Evolutionary conservation across 2,329 filamentous ascomycete genomes (phyloP).

Genomic region (Nothophaeocryptopus gaeumannii): DNA sequence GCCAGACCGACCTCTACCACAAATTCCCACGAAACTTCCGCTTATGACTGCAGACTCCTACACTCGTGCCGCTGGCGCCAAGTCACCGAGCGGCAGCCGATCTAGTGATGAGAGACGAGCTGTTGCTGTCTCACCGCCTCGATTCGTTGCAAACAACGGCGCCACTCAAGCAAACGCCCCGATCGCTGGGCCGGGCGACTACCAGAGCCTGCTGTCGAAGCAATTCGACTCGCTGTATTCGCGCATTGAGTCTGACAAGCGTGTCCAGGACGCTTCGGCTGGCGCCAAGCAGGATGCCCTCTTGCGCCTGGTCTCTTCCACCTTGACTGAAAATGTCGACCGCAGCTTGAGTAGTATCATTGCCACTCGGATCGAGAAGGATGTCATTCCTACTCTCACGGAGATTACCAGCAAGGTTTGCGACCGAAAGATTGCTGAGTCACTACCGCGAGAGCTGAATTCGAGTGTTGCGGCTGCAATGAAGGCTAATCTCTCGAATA

Average conservation of each 20-base stretch:
- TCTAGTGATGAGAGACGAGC: constrained; percentile 20
- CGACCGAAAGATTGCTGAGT: constrained; percentile 67
- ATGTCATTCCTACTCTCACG: constrained; percentile 72
- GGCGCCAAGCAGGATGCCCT: constrained; percentile 67
- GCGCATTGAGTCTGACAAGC: constrained; percentile 67
- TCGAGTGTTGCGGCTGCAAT: constrained; percentile 69
- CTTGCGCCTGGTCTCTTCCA: constrained; percentile 65
- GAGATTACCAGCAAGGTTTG: constrained; percentile 66
- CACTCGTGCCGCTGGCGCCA: constrained; percentile 33
- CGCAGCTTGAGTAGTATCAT: constrained; percentile 76
- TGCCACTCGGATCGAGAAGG: constrained; percentile 68
- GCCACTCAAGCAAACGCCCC: constrained; percentile 14
- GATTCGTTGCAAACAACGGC: constrained; percentile 6
- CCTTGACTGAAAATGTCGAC: constrained; percentile 68
- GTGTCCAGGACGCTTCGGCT: constrained; percentile 60
- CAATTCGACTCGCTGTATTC: constrained; percentile 58
- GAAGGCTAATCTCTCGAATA: constrained; percentile 64
- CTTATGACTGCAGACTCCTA: constrained; percentile 41
- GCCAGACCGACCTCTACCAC: constrained; percentile 24
- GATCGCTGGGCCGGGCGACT: constrained; percentile 4
- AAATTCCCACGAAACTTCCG: constrained; percentile 32
- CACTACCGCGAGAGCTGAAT: constrained; percentile 65
- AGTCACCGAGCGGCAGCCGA: constrained; percentile 14
- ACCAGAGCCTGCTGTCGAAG: constrained; percentile 33
- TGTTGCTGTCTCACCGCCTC: constrained; percentile 14